Base-by-base conservation (phyloP, 106 monocot species). In the Posidonia australis region DNA sequence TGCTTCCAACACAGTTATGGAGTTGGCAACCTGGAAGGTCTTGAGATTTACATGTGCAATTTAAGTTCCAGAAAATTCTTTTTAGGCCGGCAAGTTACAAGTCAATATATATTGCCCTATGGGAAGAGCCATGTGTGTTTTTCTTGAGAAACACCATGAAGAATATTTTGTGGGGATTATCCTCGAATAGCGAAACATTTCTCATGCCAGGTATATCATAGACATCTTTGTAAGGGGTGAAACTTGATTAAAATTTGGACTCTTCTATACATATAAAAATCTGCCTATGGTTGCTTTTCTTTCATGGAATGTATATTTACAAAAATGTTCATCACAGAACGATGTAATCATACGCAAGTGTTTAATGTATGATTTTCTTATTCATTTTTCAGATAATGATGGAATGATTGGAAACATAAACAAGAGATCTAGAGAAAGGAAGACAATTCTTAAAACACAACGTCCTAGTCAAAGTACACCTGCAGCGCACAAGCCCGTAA, bases 381-480 rank as follows among this genome's bases (percentile, higher is more conserved):
- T 30, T 29, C 27, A 3, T 5, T 29, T 36, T 58, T n/a, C 65
- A 73, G 73, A 73, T 58, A 73, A 73, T 6, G 73, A 73, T 47
- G 65, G 22, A 5, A 57, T 73, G 65, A 73, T 58, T 46, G 73
- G 73, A 65, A 45, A 58, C 27, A 52, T 65, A 26, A 73, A 73
- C 54, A 42, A 31, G 47, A 36, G 14, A 44, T 23, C 17, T 18
- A 65, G 29, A 31, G 73, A 73, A 53, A 73, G 45, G 0, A 10
- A 18, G 2, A 44, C 36, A 9, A 18, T 44, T 18, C 28, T 21
- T 9, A 57, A 54, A 42, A 13, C 25, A 4, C 41, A 36, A 25
- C 5, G 16, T 14, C 5, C 36, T 9, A 20, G 23, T 41, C 23
- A 62, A 62, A 62, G 41, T 18, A 42, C 43, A 43, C 0, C 31